Evolutionary conservation across 306 rosid species (phyloP).

Genomic region (Cucurbita moschata): DNA sequence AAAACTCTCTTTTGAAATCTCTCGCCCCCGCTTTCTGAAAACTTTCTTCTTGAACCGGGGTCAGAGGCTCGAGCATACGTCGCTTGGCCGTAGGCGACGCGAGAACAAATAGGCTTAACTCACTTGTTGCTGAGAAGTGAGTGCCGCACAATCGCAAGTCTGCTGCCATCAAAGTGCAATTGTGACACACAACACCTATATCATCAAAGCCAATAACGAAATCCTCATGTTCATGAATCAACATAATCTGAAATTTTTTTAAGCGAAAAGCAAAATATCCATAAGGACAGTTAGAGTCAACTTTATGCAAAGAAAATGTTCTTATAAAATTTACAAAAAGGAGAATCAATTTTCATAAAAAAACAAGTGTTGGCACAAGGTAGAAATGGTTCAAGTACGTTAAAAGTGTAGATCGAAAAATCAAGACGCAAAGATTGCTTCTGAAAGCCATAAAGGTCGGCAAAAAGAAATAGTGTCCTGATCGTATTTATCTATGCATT

Average conservation of each 20-base stretch:
- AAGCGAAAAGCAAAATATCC: not conserved
- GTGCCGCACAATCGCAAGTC: no score
- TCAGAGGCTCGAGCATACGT: no score
- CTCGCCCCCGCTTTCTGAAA: no score
- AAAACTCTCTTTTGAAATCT: no score
- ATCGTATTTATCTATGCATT: not conserved
- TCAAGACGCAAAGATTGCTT: not conserved
- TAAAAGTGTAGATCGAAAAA: not conserved
- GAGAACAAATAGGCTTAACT: no score
- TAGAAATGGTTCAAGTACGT: not conserved
- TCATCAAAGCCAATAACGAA: conserved; percentile 99
- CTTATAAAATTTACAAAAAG: not conserved
- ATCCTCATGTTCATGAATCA: conserved; percentile 97
- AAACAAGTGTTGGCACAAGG: not conserved
- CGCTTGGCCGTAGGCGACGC: no score
- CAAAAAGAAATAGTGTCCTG: not conserved
- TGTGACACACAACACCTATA: conserved; percentile 20
- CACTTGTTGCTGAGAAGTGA: no score
- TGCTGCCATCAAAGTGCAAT: no score
- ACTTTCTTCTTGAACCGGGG: no score
- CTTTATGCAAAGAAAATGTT: not conserved
- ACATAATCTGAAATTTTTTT: conserved; percentile 41
- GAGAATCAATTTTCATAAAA: not conserved
- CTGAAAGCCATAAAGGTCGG: not conserved
- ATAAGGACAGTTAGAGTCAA: not conserved